Percentiles rank a stretch among this genome's conserved stretches.
Conservation (phyloP, 2,329 filamentous ascomycete genomes). For the Diaporthe ampelina region DNA sequence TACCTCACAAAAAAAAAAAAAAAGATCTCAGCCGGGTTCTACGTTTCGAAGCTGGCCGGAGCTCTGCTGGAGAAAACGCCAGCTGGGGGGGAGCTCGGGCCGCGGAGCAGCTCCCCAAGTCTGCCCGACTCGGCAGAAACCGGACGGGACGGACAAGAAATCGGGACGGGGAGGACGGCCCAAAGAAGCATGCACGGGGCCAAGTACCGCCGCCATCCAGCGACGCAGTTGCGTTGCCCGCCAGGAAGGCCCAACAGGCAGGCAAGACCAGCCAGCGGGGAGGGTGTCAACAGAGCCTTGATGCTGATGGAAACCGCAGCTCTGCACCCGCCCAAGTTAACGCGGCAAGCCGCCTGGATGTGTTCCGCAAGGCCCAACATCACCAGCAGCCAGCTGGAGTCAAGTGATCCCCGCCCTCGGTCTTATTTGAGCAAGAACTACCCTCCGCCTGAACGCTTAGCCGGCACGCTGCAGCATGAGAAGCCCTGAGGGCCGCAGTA, state of each 20-base stretch:
- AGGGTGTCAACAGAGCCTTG: neutral
- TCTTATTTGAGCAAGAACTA: neutral
- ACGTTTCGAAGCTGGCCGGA: constrained; percentile 23
- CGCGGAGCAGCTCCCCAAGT: constrained; percentile 14
- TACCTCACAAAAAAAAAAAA: neutral
- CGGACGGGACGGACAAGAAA: constrained; percentile 27
- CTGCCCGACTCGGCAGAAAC: constrained; percentile 40
- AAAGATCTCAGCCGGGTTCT: constrained; percentile 1
- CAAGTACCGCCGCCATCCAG: neutral
- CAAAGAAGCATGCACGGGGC: no score
- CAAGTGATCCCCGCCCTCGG: neutral
- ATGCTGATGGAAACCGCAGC: no score
- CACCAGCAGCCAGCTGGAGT: neutral
- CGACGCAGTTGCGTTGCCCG: neutral
- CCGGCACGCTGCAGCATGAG: neutral
- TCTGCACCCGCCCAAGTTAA: neutral
- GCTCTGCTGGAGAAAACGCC: constrained; percentile 35
- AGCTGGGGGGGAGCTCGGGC: constrained; percentile 33
- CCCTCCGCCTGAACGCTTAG: neutral
- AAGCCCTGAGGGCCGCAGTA: neutral
- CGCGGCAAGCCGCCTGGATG: neutral
- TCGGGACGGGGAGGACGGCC: constrained; percentile 12
- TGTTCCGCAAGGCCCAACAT: neutral
- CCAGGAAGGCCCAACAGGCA: no score
- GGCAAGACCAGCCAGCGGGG: no score